Evolutionary conservation across 2,329 filamentous ascomycete genomes (phyloP).

Genomic region (Alternaria incomplexa): DNA sequence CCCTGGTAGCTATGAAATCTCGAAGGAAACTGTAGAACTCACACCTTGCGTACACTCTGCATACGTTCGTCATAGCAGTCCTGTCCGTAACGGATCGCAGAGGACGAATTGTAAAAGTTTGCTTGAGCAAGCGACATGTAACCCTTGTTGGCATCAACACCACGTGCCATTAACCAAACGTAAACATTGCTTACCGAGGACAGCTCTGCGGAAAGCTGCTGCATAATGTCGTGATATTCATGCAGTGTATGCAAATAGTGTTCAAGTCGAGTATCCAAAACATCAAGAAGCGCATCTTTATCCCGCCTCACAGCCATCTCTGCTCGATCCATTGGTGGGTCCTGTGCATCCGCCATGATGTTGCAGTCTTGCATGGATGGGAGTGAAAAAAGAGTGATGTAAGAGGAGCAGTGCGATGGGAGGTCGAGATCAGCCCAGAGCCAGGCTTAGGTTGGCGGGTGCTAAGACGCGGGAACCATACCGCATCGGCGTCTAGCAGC

Average conservation of each 20-base stretch:
- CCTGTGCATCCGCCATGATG: conserved; percentile 19
- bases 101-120: conserved; percentile 71
- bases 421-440: neutral
- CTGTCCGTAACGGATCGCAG: conserved; percentile 69
- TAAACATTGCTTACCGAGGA: conserved; percentile 53
- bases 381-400: neutral
- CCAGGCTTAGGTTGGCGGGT: neutral
- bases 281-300: conserved; percentile 43
- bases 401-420: neutral
- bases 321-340: neutral
- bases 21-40: conserved; percentile 25
- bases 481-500: conserved; percentile 20
- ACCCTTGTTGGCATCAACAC: conserved; percentile 38
- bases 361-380: neutral
- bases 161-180: neutral
- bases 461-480: conserved; percentile 19
- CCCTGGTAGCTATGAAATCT: no score
- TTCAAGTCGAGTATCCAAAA: conserved; percentile 68
- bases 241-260: conserved; percentile 71
- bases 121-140: conserved; percentile 69
- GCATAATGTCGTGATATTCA: conserved; percentile 67
- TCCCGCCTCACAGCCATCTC: conserved; percentile 4
- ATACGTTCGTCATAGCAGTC: conserved; percentile 78
- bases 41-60: conserved; percentile 63
- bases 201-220: conserved; percentile 61